These are phyloP conservation scores for Penicillium sp. DNA, from an alignment of 2,329 filamentous ascomycete genomes.

Conservation along the genomic window DNA sequence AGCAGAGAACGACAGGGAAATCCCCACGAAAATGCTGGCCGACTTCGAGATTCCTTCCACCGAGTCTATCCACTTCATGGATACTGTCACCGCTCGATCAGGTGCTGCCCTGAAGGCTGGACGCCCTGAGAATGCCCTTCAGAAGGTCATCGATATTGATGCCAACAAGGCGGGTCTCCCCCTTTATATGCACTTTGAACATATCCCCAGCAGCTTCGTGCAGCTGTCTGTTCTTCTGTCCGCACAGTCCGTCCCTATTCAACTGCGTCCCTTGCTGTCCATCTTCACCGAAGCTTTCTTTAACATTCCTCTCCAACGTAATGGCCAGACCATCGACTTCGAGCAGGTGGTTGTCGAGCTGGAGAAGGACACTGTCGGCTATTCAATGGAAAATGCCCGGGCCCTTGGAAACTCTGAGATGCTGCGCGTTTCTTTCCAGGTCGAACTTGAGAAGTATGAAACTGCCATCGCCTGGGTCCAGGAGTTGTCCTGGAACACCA, in stretches of 20 bases:
- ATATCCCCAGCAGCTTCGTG: constrained; percentile 90
- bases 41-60: constrained; percentile 79
- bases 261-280: constrained; percentile 78
- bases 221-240: constrained; percentile 79
- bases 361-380: constrained; percentile 87
- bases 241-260: constrained; percentile 73
- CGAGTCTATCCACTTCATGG: constrained; percentile 92
- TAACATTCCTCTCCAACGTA: constrained; percentile 77
- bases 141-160: constrained; percentile 73
- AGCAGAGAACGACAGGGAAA: constrained; percentile 81
- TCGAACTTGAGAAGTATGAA: constrained; percentile 84
- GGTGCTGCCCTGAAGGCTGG: constrained; percentile 75
- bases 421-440: constrained; percentile 76
- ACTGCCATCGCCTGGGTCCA: constrained; percentile 80
- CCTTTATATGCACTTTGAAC: constrained; percentile 94
- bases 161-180: constrained; percentile 56
- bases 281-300: constrained; percentile 94
- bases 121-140: constrained; percentile 65
- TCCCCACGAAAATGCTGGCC: constrained; percentile 78
- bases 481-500: constrained; percentile 80
- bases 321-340: constrained; percentile 77
- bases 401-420: constrained; percentile 78
- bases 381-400: constrained; percentile 68
- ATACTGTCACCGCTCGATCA: constrained; percentile 79
- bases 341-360: constrained; percentile 90